Base-by-base conservation (phyloP, 805 yeast species). In the Lachancea sp. region DNA sequence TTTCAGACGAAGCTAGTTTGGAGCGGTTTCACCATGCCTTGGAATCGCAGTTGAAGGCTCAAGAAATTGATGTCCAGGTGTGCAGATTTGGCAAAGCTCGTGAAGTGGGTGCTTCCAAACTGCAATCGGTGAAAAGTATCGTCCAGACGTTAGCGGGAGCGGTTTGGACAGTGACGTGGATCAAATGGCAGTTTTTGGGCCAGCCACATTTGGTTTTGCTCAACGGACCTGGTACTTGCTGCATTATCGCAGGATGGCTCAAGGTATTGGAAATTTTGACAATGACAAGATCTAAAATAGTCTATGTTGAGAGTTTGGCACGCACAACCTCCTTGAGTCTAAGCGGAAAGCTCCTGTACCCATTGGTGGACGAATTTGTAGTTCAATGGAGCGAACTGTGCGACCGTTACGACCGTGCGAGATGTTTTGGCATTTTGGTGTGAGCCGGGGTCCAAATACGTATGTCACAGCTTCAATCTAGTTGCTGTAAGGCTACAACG, bases 221-320 rank as follows among this genome's bases (percentile, higher is more conserved):
- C 17, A 63, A 72, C 42, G 69, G 69, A 1, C 69, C 69, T 8
- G 69, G 69, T 16, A 65, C 67, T 2, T 63, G 67, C 51, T 63
- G 67, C 37, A 52, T 65, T 5, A 46, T 63, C 7, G 49, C 60
- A 1, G 20, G 53, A 6, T 61, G 61, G 62, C 53, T 62, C 17
- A 61, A 61, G 37, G 3, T 56, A 8, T 37, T 60, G 13, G 63
- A 61, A 34, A 47, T 45, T 35, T 20, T 58, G 17, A 38, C 52
- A 17, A 51, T 51, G 32, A 42, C 55, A 6, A 40, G 50, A 12
- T 2, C 97, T 90, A 3, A 96, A 89, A 81, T 93, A 19, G 63
- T 93, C 1, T 93, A 91, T 58, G 69, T 91, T 20, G 98, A 91
- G 63, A 82, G 93, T 40, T 69, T 91, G 35, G 97, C 98, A 0